phyloP scores from a whole-genome alignment of 208 protist genomes.

The Porcisia deanei region DNA sequence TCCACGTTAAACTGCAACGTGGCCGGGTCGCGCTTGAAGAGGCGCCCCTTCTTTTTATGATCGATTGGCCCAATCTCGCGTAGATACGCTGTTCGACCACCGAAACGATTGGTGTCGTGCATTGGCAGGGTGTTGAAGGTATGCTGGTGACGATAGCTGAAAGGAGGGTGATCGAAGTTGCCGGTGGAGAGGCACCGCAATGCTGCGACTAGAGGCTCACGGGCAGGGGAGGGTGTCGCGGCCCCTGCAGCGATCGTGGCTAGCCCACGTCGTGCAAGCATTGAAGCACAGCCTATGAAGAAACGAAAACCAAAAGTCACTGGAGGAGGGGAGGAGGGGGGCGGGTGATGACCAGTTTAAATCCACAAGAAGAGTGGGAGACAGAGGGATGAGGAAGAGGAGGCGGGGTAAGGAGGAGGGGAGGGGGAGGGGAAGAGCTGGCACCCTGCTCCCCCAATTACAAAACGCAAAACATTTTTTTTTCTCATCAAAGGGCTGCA shows the following conservation, averaged over 20 bases:
- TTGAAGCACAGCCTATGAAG: neutral
- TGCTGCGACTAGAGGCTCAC: neutral
- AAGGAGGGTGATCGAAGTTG: slow-evolving; percentile 74
- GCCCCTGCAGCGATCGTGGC: neutral
- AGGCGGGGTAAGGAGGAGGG: neutral
- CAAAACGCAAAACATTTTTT: no score
- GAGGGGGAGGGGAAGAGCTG: no score
- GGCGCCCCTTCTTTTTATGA: slow-evolving; percentile 67
- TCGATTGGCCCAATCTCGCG: slow-evolving; percentile 83
- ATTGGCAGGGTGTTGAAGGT: slow-evolving; percentile 85
- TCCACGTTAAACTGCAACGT: slow-evolving; percentile 91
- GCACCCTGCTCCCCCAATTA: no score
- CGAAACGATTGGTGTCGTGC: slow-evolving; percentile 87
- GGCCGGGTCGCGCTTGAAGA: slow-evolving; percentile 78
- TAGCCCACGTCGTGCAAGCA: neutral
- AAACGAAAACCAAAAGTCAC: no score
- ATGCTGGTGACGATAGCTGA: slow-evolving; percentile 69
- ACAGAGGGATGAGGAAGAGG: neutral
- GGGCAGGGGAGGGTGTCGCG: neutral
- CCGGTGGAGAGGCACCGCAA: slow-evolving; percentile 46
- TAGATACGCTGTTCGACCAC: slow-evolving; percentile 82
- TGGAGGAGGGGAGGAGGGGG: neutral
- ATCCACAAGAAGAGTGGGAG: neutral
- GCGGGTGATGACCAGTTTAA: no score
- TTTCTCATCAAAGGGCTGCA: no score